Evolutionary conservation across 805 yeast genomes (phyloP), one percentile per base, ranked within the genome.

Genomic region (Candida boidinii): DNA sequence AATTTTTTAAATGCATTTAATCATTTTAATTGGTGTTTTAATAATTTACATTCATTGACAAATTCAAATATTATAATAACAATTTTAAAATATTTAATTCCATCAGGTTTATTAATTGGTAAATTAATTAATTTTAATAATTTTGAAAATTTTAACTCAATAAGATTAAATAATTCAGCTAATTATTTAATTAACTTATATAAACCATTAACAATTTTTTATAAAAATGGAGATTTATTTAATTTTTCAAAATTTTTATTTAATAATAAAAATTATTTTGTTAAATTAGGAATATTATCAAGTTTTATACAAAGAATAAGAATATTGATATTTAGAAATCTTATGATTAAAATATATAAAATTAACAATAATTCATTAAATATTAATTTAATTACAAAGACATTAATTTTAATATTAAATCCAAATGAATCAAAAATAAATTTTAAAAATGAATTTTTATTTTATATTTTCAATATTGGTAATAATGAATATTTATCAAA

Each of bases 31-130:
- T 72, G 79, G 70, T 70, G 78, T 44, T 59, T 67, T 20, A 23
- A 36, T 7, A 60, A 62, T 39, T 38, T 57, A 53, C 47, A 64
- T 50, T 29, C 38, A 3, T 21, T 32, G 3, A 39, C 50, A 4
- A 52, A 57, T 23, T 27, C 38, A 23, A 34, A 42, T 11, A 66
- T 60, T 39, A 45, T 63, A 26, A 37, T 60, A 4, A 48, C 47
- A 16, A 56, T 74, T 6, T 49, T 76, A 19, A 57, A 67, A 32
- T 65, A 63, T 33, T 48, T 75, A 30, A 44, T 76, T 3, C 84
- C 84, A 0, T 55, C 68, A 7, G 62, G 73, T 4, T 49, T 76
- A 9, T 43, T 73, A 1, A 60, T 75, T 17, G 83, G 83, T 0
- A 72, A 64, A 33, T 41, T 56, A 2, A 74, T 77, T 1, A 62